Conservation (phyloP, 805 yeast genomes). For the Candida khao-thaluensis region DNA sequence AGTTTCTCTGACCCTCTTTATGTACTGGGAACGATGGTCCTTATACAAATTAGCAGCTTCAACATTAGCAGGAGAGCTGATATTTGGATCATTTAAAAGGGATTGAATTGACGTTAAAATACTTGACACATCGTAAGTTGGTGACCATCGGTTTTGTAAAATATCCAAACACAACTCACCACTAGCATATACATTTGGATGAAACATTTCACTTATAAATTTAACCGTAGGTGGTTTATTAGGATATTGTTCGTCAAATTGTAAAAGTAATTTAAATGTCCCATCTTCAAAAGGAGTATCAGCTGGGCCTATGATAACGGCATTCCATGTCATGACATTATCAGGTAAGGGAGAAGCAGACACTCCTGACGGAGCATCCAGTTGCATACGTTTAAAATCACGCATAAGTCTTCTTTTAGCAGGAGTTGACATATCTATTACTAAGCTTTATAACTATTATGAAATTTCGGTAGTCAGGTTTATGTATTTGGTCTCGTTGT, state of each 20-base stretch:
- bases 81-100: conserved; percentile 92
- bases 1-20: conserved; percentile 87
- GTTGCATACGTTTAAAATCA: conserved; percentile 97
- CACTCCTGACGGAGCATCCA: conserved; percentile 97
- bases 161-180: conserved; percentile 97
- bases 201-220: conserved; percentile 93
- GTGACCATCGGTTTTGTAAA: conserved; percentile 96
- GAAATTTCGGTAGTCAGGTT: no score
- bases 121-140: conserved; percentile 96
- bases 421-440: conserved; percentile 78
- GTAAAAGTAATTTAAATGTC: conserved; percentile 80
- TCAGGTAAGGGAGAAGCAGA: conserved; percentile 97
- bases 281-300: conserved; percentile 99
- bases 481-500: no score
- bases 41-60: conserved; percentile 95
- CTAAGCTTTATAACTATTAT: conserved; percentile 1
- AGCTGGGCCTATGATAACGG: conserved; percentile 95
- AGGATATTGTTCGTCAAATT: conserved; percentile 96
- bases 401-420: conserved; percentile 99
- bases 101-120: conserved; percentile 92
- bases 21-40: conserved; percentile 91
- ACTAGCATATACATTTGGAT: conserved; percentile 93
- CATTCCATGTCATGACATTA: conserved; percentile 96
- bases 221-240: conserved; percentile 94
- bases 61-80: conserved; percentile 94